Base-by-base conservation (phyloP, 2,329 filamentous ascomycete genomes). In the Emmonsia crescens region DNA sequence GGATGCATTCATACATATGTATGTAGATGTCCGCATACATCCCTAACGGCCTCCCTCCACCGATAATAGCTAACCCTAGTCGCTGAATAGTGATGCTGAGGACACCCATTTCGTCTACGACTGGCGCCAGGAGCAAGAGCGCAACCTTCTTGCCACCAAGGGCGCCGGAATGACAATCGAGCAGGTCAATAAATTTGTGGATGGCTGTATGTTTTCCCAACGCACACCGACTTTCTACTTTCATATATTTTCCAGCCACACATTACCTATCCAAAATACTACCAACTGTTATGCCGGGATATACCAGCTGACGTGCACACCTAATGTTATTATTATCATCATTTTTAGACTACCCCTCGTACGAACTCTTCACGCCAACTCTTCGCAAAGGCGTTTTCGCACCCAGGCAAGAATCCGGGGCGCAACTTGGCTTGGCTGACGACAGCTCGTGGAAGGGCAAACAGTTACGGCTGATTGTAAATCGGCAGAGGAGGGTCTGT, bases 121-220 rank as follows among this genome's bases (percentile, higher is more conserved):
- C 64, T 96, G 92, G 92, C 84, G 91, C 16, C 77, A 86, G 67
- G 80, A 96, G 76, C 90, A 96, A 75, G 91, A 96, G 75, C 82
- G 82, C 56, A 82, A 82, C 62, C 78, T 96, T 68, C 83, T 88
- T 29, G 78, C 78, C 8, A 75, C 80, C 27, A 88, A 83, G 66
- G 90, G 89, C 0, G 82, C 80, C 0, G 91, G 90, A 36, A 96
- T 96, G 92, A 88, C 84, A 1, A 86, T 89, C 67, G 87, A 90
- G 61, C 83, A 93, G 72, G 89, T 96, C 51, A 79, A 84, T 61
- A 79, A 81, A 55, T 96, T 96, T 73, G 89, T 89, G 19, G 82
- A 87, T 70, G 84, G 85, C 65, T 85, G 80, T 83, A 70, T 65
- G 80, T 74, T 63, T 44, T 27, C 33, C 33, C 42, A 54, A 49